Evolutionary conservation across 2,329 filamentous ascomycete species (phyloP).

Genomic region (Tothia fuscella): DNA sequence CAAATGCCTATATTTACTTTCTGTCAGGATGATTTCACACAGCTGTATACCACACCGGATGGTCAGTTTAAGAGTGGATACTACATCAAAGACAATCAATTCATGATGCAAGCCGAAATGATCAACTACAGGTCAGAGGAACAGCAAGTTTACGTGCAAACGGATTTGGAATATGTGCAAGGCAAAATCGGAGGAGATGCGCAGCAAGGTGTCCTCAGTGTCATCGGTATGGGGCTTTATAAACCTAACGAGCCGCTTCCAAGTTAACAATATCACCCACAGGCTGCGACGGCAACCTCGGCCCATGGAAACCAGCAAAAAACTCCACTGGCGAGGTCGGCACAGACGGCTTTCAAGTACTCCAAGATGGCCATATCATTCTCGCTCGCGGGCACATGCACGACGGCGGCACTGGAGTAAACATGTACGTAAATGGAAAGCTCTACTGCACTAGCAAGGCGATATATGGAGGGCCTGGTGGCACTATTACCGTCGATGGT

Average conservation of each 20-base stretch:
- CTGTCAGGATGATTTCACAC: slow-evolving; percentile 6
- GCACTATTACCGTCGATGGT: background rate
- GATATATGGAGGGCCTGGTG: slow-evolving; percentile 4
- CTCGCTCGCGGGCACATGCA: background rate
- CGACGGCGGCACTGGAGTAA: background rate
- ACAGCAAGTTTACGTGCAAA: background rate
- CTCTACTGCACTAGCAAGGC: slow-evolving; percentile 3
- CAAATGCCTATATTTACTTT: background rate
- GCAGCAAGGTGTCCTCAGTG: background rate
- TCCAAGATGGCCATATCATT: background rate
- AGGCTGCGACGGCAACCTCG: background rate
- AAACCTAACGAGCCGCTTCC: background rate
- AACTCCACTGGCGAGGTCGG: background rate
- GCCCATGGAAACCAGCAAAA: background rate
- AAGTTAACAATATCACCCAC: background rate
- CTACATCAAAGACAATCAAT: slow-evolving; percentile 2
- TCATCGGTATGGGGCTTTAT: background rate
- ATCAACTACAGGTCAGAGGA: background rate
- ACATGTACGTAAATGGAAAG: slow-evolving; percentile 4
- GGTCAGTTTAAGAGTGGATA: background rate
- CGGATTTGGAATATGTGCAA: background rate
- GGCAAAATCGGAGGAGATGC: background rate
- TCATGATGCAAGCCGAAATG: slow-evolving; percentile 1
- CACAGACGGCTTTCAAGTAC: background rate
- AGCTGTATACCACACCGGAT: slow-evolving; percentile 1